phyloP scores from a whole-genome alignment of 2,329 filamentous ascomycete genomes.

The Diaporthe batatas region DNA sequence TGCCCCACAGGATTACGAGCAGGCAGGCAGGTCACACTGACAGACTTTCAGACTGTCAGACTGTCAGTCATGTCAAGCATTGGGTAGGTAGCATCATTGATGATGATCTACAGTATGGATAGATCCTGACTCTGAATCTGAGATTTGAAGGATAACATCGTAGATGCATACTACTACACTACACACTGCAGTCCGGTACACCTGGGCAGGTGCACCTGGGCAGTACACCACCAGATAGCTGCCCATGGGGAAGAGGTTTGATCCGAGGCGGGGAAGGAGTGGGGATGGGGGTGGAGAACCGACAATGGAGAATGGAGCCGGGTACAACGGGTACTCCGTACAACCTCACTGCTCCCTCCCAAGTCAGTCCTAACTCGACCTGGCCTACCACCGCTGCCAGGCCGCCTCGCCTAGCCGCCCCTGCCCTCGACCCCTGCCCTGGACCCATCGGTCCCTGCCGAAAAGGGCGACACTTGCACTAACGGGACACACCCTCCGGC shows the following conservation, averaged over 20 bases:
- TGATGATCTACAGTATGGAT: background rate
- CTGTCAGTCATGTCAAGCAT: background rate
- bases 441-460: conserved; percentile 26
- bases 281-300: background rate
- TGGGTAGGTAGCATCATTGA: background rate
- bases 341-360: background rate
- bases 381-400: background rate
- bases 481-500: conserved; percentile 32
- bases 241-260: conserved; percentile 21
- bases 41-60: background rate
- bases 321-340: background rate
- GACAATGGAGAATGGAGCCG: background rate
- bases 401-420: background rate
- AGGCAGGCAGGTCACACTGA: background rate
- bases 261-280: background rate
- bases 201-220: too few species aligned
- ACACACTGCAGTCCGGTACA: too few species aligned
- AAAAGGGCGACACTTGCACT: conserved; percentile 26
- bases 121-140: background rate
- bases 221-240: background rate
- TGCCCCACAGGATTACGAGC: background rate
- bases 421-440: background rate
- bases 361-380: background rate
- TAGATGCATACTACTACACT: background rate
- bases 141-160: background rate